Evolutionary conservation across 176 grass and related monocot species (phyloP).

Genomic region (Zea mays): Zm-B73-REFERENCE-NAM-5.0 NC_050097.1:182431001-182431500

Average conservation of each 20-base stretch:
- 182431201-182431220: conserved; percentile 14
- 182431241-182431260: conserved; percentile 36
- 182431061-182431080: conserved; percentile 5
- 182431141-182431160: conserved; percentile 50
- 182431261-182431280: conserved; percentile 35
- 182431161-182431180: conserved; percentile 29
- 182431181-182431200: conserved; percentile 15
- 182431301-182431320: conserved; percentile 22
- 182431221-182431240: not conserved
- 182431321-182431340: conserved; percentile 3
- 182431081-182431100: conserved; percentile 29
- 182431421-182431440: conserved; percentile 28
- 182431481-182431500: conserved; percentile 14
- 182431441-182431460: conserved; percentile 26
- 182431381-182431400: conserved; percentile 35
- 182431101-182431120: conserved; percentile 62
- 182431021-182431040: conserved; percentile 59
- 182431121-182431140: conserved; percentile 83
- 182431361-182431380: not conserved
- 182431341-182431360: conserved; percentile 19
- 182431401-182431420: conserved; percentile 5
- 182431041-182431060: not conserved
- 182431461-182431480: not conserved
- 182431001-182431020: conserved; percentile 75
- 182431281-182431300: conserved; percentile 16